Conservation (phyloP, 768 basidiomycete species). For the Dentipellis fragilis region DNA sequence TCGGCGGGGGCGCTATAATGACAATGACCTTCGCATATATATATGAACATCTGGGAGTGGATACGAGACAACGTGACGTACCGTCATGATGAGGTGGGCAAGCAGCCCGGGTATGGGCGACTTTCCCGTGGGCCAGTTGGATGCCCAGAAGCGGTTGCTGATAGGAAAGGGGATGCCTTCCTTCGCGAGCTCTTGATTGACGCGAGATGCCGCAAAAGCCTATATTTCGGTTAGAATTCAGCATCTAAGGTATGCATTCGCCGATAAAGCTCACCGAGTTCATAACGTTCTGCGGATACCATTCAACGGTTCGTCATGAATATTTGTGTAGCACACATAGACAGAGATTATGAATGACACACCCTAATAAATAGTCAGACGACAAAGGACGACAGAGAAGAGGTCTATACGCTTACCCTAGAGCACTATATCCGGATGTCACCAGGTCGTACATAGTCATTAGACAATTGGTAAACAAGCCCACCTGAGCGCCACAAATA, state of each 20-base stretch:
- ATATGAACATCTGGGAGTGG: background rate
- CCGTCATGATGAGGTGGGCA: conserved; percentile 44
- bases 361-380: no score
- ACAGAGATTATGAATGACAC: no score
- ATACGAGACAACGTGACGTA: no score
- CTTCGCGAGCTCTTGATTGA: conserved; percentile 56
- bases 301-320: no score
- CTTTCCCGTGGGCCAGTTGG: conserved; percentile 50
- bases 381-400: background rate
- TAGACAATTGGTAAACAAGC: background rate
- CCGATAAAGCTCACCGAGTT: background rate
- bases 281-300: background rate
- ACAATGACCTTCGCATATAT: conserved; percentile 35
- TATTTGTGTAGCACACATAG: no score
- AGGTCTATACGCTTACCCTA: background rate
- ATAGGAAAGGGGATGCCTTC: conserved; percentile 52
- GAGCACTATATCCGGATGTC: background rate
- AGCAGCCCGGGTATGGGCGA: conserved; percentile 47
- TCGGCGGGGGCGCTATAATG: conserved; percentile 36
- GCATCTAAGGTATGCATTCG: background rate
- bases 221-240: background rate
- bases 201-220: conserved; percentile 20
- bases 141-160: conserved; percentile 50
- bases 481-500: conserved; percentile 46
- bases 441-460: background rate